Evolutionary conservation across 768 basidiomycete genomes (phyloP), one percentile per base, ranked within the genome.

Genomic region (Suillus luteus): DNA sequence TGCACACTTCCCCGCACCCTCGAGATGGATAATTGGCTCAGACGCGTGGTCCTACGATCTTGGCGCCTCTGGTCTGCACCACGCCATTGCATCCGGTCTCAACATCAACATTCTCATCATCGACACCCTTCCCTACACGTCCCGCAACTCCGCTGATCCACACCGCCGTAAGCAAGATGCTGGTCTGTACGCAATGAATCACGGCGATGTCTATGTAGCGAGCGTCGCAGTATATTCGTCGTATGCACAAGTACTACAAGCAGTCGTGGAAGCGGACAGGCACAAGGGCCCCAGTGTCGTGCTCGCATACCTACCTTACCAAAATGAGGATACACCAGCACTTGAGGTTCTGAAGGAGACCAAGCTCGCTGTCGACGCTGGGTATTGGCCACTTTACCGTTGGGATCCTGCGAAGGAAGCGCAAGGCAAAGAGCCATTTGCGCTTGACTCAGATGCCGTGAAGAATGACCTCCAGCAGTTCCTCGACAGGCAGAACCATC

Each of bases 41-140:
- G 97, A 99, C 73, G 92, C 93, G 0, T 99, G 97, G 97, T 91
- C 96, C 0, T 94, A 97, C 74, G 97, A 99, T 76, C 86, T 99
- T 48, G 97, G 96, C 48, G 87, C 94, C 2, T 96, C 95, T 2
- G 97, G 96, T 55, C 81, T 99, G 44, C 96, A 99, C 75, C 97
- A 99, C 69, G 88, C 89, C 70, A 91, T 99, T 61, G 88, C 95
- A 22, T 96, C 95, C 7, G 87, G 90, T 22, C 84, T 95, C 63
- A 90, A 99, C 75, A 82, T 99, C 78, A 99, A 99, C 79, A 86
- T 99, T 63, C 91, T 99, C 74, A 88, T 99, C 67, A 87, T 99
- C 71, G 97, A 99, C 77, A 95, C 91, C 8, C 77, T 90, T 2
- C 93, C 97, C 0, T 99, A 97, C 77, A 88, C 94, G 2, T 77